These are phyloP conservation scores for Oryza meridionalis DNA, from an alignment of 176 grass and related monocot species.

Conservation along the genomic window DNA sequence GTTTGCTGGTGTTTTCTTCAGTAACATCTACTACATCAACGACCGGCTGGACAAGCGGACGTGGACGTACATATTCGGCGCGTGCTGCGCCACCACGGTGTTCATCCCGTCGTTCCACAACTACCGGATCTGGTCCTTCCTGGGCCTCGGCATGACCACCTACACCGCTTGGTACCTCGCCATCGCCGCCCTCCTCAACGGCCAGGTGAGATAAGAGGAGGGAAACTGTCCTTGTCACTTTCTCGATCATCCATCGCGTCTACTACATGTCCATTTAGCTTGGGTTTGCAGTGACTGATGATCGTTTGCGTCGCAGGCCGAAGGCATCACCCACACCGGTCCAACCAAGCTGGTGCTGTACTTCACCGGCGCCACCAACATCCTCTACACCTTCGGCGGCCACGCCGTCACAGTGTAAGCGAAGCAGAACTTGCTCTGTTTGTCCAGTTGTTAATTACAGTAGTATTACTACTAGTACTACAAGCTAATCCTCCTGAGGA, in stretches of 20 bases:
- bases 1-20: background rate
- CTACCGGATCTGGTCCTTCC: constrained; percentile 95
- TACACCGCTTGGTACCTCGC: constrained; percentile 88
- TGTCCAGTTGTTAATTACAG: constrained; percentile 9
- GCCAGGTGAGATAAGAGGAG: constrained; percentile 55
- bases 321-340: constrained; percentile 56
- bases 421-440: background rate
- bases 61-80: constrained; percentile 91
- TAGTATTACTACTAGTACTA: background rate
- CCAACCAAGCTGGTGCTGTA: constrained; percentile 74
- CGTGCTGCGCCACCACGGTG: constrained; percentile 83
- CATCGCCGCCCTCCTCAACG: constrained; percentile 69
- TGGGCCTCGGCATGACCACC: constrained; percentile 85
- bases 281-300: background rate
- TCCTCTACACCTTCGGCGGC: constrained; percentile 93
- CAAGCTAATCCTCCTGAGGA: constrained; percentile 10
- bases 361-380: constrained; percentile 96
- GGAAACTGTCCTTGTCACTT: background rate
- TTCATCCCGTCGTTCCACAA: constrained; percentile 94
- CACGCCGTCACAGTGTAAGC: constrained; percentile 95
- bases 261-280: background rate
- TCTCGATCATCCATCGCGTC: background rate
- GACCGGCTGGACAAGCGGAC: constrained; percentile 89
- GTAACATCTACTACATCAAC: constrained; percentile 90
- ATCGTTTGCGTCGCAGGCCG: constrained; percentile 43